Evolutionary conservation across 2,329 filamentous ascomycete genomes (phyloP).

Genomic region (Didymella keratinophila): DNA sequence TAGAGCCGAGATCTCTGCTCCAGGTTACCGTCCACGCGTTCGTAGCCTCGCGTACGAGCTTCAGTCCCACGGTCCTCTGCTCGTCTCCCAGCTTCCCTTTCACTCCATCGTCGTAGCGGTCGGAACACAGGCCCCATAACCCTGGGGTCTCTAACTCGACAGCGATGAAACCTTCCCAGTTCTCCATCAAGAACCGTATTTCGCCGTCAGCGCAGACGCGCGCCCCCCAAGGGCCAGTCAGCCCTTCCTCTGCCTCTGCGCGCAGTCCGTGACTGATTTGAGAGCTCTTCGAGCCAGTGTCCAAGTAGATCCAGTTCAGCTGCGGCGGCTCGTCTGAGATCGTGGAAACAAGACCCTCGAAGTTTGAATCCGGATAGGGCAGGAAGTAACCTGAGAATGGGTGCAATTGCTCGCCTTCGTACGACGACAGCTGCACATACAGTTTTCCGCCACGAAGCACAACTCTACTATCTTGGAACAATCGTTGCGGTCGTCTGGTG

Average conservation of each 20-base stretch:
- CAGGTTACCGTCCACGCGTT: slow-evolving; percentile 1
- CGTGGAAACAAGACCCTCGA: slow-evolving; percentile 57
- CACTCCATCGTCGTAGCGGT: slow-evolving; percentile 54
- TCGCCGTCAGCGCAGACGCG: slow-evolving; percentile 78
- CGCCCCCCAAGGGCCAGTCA: slow-evolving; percentile 54
- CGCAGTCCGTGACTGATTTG: slow-evolving; percentile 59
- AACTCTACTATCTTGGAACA: slow-evolving; percentile 26
- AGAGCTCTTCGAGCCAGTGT: slow-evolving; percentile 59
- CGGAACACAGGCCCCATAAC: slow-evolving; percentile 62
- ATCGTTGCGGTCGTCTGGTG: slow-evolving; percentile 28
- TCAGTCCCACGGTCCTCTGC: slow-evolving; percentile 29
- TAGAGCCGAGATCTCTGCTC: not conserved
- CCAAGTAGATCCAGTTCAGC: slow-evolving; percentile 73
- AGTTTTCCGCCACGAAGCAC: slow-evolving; percentile 30
- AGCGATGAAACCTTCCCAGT: slow-evolving; percentile 63
- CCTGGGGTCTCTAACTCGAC: slow-evolving; percentile 57
- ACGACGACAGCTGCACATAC: slow-evolving; percentile 32
- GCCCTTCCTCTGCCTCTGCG: slow-evolving; percentile 65
- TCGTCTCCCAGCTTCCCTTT: slow-evolving; percentile 42
- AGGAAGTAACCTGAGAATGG: slow-evolving; percentile 60
- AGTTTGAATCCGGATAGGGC: slow-evolving; percentile 55
- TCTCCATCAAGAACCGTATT: slow-evolving; percentile 60
- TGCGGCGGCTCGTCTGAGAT: slow-evolving; percentile 63
- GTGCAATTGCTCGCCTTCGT: slow-evolving; percentile 38
- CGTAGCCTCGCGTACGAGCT: slow-evolving; percentile 27